Evolutionary conservation across 2,329 filamentous ascomycete genomes (phyloP), one percentile per base, ranked within the genome.

Genomic region (Stagonosporopsis chrysanthemi): DNA sequence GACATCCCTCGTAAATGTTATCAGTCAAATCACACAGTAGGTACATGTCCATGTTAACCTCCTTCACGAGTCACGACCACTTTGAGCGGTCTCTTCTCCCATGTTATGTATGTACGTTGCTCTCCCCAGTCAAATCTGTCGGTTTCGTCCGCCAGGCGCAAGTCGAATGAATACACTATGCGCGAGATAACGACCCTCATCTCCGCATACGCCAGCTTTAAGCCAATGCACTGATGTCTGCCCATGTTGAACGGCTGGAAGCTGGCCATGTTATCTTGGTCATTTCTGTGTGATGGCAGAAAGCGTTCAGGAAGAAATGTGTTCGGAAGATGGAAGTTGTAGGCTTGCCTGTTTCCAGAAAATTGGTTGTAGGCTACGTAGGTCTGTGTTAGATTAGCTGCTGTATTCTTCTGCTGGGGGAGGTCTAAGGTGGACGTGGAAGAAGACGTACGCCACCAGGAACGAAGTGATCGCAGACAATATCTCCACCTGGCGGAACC

Each of bases 111-210:
- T 1, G 65, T 67, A 5, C 52, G 52, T 44, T 71, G 69, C 23
- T 65, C 61, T 0, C 66, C 68, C 64, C 66, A 73, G 19, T 69
- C 68, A 40, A 59, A 67, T 1, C 33, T 45, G 11, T 63, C 58
- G 0, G 35, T 22, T 24, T 57, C 43, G 29, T 67, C 52, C 8
- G 39, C 61, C 17, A 64, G 14, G 3, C 3, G 24, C 1, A 71
- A 12, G 61, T 81, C 76, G 52, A 80, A 81, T 1, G 67, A 66
- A 64, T 68, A 80, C 4, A 80, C 29, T 29, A 80, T 36, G 53
- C 75, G 76, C 3, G 78, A 69, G 19, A 81, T 55, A 2, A 78
- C 73, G 2, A 80, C 40, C 3, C 71, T 62, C 69, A 75, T 72
- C 45, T 74, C 70, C 1, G 62, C 66, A 40, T 71, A 74, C 0